These are phyloP conservation scores for Pisolithus sp. DNA, from an alignment of 768 basidiomycete species.

Conservation along the genomic window DNA sequence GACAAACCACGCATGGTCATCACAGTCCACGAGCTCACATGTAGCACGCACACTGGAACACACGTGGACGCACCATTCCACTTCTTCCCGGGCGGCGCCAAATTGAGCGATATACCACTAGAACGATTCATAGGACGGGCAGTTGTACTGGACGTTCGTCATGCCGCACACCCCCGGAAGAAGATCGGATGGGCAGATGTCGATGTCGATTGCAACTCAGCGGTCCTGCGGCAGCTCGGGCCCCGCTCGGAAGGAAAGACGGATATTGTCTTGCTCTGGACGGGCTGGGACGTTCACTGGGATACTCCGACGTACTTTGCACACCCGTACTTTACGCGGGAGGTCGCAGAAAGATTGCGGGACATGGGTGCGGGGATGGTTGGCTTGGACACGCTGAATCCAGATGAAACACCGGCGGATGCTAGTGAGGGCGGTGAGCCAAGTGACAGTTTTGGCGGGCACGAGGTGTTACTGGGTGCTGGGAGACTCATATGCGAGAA, in stretches of 20 bases:
- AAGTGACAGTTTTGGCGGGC: constrained; percentile 40
- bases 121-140: constrained; percentile 48
- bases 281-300: constrained; percentile 63
- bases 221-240: constrained; percentile 10
- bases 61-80: constrained; percentile 78
- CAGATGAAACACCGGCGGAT: constrained; percentile 48
- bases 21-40: constrained; percentile 33
- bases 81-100: constrained; percentile 51
- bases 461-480: constrained; percentile 52
- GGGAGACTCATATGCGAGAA: constrained; percentile 71
- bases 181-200: constrained; percentile 48
- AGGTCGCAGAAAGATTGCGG: constrained; percentile 45
- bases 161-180: constrained; percentile 34
- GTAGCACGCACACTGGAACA: constrained; percentile 71
- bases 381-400: constrained; percentile 59
- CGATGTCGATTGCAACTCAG: neutral
- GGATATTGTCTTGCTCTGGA: constrained; percentile 50
- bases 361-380: constrained; percentile 37
- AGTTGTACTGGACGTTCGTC: constrained; percentile 48
- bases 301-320: constrained; percentile 42
- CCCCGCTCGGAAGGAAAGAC: constrained; percentile 20
- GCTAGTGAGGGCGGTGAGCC: constrained; percentile 5
- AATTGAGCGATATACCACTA: constrained; percentile 54
- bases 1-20: constrained; percentile 8
- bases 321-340: constrained; percentile 58